Evolutionary conservation across 805 yeast species (phyloP), one percentile per base, ranked within the genome.

Genomic region (Teunomyces aglyptinius): DNA sequence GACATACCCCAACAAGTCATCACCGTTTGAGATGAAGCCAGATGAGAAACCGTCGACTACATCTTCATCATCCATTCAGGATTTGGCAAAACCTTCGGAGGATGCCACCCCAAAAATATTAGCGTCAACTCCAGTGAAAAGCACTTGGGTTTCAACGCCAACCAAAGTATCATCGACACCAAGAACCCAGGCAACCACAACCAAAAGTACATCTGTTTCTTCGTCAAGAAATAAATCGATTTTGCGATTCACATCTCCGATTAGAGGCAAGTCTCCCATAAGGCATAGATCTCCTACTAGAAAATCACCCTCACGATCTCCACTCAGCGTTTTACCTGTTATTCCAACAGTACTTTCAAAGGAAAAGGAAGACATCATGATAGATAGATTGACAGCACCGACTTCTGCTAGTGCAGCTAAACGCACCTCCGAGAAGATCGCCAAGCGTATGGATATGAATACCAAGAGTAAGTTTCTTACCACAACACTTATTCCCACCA

Each of bases 391-490:
- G 22, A 60, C 57, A 55, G 58, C 61, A 7, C 70, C 72, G 2
- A 63, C 72, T 1, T 55, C 56, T 27, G 49, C 71, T 0, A 63
- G 68, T 41, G 62, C 63, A 10, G 68, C 67, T 10, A 67, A 64
- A 43, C 46, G 49, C 10, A 50, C 39, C n/a, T 31, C 43, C 5
- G 33, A 24, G 12, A 43, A 41, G 31, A 35, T 20, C 10, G 24
- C 39, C 31, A 38, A 41, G 26, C 39, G 39, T 4, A 12, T 10
- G 5, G 47, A 49, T 24, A 41, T 53, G 3, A 48, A 40, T 18
- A 53, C 54, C 12, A 67, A 60, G 49, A 70, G 69, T 47, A 60
- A 61, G 46, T 67, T 71, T 44, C 58, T 70, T 28, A 64, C 73
- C 0, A 67, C 73, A 1, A 62, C 67, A 6, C 55, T 71, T 18